phyloP scores from a whole-genome alignment of 768 basidiomycete genomes.

The Fibroporia radiculosa region DNA sequence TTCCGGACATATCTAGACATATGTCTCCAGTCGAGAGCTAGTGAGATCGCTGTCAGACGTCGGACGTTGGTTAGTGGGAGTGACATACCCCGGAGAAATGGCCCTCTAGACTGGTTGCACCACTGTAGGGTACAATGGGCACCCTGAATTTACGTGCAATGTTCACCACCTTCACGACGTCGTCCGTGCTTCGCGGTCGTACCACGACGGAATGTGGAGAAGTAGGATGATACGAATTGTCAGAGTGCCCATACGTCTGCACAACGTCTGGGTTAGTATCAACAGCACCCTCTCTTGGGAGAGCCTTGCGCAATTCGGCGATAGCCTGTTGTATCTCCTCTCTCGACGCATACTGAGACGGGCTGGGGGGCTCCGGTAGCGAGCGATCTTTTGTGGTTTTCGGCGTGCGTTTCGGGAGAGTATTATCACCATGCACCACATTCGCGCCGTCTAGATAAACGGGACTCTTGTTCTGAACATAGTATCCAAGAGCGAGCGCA shows the following conservation, averaged over 20 bases:
- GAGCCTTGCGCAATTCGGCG: conserved; percentile 36
- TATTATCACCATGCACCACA: conserved; percentile 3
- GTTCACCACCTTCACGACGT: conserved; percentile 75
- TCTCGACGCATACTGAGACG: conserved; percentile 36
- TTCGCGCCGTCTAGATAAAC: conserved; percentile 8
- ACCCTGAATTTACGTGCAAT: conserved; percentile 66
- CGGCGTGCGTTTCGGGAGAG: conserved; percentile 1
- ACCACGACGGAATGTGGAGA: conserved; percentile 36
- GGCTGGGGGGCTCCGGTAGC: neutral
- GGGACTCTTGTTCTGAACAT: neutral
- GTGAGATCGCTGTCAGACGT: neutral
- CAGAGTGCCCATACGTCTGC: conserved; percentile 54
- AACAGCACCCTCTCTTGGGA: conserved; percentile 42
- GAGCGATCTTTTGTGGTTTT: conserved; percentile 3
- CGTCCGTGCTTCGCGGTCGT: conserved; percentile 59
- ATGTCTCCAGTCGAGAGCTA: conserved; percentile 39
- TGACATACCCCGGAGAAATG: conserved; percentile 67
- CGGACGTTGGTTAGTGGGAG: neutral
- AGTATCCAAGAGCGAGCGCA: neutral
- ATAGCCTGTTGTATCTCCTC: conserved; percentile 45
- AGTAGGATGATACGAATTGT: conserved; percentile 59
- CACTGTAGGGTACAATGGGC: conserved; percentile 76
- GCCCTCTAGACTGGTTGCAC: conserved; percentile 83
- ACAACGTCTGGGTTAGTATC: conserved; percentile 45
- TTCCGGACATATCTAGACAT: conserved; percentile 56